Percentiles rank a stretch among this genome's conserved stretches.
Evolutionary conservation across 2,329 filamentous ascomycete species (phyloP).

Genomic region (Sporothrix pallida): DNA sequence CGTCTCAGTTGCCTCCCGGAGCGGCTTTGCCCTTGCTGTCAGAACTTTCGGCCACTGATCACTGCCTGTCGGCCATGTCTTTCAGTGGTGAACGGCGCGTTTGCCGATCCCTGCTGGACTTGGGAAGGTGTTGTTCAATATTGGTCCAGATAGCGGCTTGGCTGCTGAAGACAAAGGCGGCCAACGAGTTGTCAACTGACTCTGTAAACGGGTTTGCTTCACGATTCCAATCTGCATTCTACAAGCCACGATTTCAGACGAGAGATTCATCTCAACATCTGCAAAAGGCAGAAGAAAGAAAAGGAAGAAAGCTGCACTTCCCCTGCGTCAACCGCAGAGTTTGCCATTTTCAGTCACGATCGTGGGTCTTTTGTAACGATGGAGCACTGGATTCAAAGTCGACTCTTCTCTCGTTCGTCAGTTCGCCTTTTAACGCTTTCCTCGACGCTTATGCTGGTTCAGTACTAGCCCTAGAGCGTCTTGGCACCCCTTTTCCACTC

Average conservation of each 20-base stretch:
- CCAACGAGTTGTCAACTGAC: too few species aligned
- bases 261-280: not conserved
- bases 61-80: not conserved
- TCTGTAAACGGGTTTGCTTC: too few species aligned
- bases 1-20: too few species aligned
- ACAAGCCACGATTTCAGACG: too few species aligned
- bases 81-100: not conserved
- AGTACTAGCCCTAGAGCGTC: slow-evolving; percentile 26
- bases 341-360: slow-evolving; percentile 28
- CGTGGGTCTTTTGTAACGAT: slow-evolving; percentile 12
- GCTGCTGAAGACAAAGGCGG: not conserved
- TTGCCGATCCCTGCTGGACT: slow-evolving; percentile 8
- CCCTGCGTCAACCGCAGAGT: slow-evolving; percentile 26
- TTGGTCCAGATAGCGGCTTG: slow-evolving; percentile 7
- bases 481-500: slow-evolving; percentile 20
- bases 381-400: too few species aligned
- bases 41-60: not conserved
- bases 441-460: slow-evolving; percentile 25
- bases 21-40: not conserved
- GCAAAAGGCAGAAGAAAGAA: not conserved
- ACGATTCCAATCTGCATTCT: not conserved
- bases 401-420: too few species aligned
- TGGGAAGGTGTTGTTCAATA: not conserved
- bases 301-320: not conserved
- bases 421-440: too few species aligned